Evolutionary conservation across 2,329 filamentous ascomycete genomes (phyloP).

Genomic region (Exophiala sp.): DNA sequence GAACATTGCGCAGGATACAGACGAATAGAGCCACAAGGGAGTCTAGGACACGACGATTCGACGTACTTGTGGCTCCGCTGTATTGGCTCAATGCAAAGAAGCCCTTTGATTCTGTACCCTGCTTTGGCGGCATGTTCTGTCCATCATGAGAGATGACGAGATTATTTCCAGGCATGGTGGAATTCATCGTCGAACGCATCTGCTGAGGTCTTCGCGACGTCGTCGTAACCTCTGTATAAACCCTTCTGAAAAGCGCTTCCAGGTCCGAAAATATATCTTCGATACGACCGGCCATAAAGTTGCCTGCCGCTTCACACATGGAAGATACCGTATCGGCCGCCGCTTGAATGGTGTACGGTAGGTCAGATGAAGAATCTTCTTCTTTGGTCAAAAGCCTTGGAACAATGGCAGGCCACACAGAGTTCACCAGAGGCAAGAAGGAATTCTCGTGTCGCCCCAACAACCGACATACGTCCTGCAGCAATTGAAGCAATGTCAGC

Average conservation of each 20-base stretch:
- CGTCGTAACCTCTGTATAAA: background rate
- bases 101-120: background rate
- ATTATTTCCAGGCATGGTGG: background rate
- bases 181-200: background rate
- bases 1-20: constrained; percentile 37
- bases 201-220: background rate
- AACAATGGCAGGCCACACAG: constrained; percentile 78
- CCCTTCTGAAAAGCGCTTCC: constrained; percentile 36
- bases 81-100: background rate
- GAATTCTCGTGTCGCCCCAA: constrained; percentile 71
- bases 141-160: background rate
- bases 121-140: background rate
- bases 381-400: constrained; percentile 51
- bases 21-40: constrained; percentile 34
- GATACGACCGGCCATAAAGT: constrained; percentile 73
- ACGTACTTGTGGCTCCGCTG: constrained; percentile 3
- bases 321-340: constrained; percentile 63
- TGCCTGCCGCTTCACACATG: constrained; percentile 66
- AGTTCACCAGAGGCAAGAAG: constrained; percentile 84
- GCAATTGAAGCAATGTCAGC: constrained; percentile 68
- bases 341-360: constrained; percentile 54
- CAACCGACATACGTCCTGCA: constrained; percentile 64
- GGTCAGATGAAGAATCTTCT: constrained; percentile 33
- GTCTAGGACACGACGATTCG: constrained; percentile 15
- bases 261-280: constrained; percentile 57